phyloP scores from a whole-genome alignment of 192 early-diverging fungal genomes.

The Jimgerdemannia flammicorona region DNA sequence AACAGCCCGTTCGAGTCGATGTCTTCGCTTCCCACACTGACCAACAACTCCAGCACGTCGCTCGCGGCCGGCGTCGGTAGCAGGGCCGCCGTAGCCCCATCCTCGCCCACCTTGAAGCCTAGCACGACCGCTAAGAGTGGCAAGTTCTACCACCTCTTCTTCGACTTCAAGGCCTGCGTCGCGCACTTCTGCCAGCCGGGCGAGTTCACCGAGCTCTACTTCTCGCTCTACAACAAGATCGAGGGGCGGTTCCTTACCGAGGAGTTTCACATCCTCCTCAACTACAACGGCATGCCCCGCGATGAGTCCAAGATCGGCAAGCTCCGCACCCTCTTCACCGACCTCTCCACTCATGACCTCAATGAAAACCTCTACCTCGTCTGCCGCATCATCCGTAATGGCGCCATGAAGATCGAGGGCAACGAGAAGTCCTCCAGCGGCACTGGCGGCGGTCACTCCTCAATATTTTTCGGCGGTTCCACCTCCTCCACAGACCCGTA shows the following conservation, averaged over 20 bases:
- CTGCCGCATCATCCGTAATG: conserved; percentile 57
- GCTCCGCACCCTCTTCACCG: conserved; percentile 55
- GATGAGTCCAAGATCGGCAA: conserved; percentile 38
- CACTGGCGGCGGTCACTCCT: conserved; percentile 18
- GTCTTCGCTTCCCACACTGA: not conserved
- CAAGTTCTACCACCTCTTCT: conserved; percentile 43
- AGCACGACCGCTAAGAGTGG: not conserved
- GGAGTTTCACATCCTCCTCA: conserved; percentile 52
- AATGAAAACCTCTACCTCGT: conserved; percentile 51
- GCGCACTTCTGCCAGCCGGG: conserved; percentile 55
- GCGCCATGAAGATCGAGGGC: conserved; percentile 56
- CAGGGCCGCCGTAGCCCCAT: not conserved
- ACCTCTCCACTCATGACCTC: conserved; percentile 49
- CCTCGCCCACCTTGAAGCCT: not conserved
- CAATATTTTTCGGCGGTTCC: conserved; percentile 15
- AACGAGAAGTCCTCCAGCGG: conserved; percentile 36
- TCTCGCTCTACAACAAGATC: conserved; percentile 49
- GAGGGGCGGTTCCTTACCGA: conserved; percentile 53
- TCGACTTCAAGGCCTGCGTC: conserved; percentile 51
- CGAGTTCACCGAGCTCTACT: conserved; percentile 58
- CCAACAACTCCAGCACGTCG: no score
- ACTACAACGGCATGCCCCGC: conserved; percentile 51
- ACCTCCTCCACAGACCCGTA: no score
- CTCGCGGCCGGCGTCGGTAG: no score
- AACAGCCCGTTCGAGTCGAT: not conserved